Percentiles rank a stretch among this genome's conserved stretches.
phyloP scores from a whole-genome alignment of 257 asterid species.

The Nicotiana knightiana region DNA sequence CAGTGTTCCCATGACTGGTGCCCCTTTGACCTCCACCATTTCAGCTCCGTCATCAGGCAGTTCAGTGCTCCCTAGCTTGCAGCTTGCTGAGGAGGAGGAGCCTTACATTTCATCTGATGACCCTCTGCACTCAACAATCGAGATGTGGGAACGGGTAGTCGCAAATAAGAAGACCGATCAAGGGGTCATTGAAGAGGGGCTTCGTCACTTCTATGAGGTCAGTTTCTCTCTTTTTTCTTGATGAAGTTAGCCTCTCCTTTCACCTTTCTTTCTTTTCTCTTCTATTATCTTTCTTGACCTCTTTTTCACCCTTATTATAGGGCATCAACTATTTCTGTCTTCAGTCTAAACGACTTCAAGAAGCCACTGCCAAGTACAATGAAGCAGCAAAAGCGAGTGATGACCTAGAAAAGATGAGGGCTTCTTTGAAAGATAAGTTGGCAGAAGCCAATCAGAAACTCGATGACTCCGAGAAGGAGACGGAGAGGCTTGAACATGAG shows the following conservation, averaged over 20 bases:
- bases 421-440: neutral
- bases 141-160: neutral
- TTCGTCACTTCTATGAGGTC: neutral
- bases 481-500: neutral
- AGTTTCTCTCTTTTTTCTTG: neutral
- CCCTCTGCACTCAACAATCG: neutral
- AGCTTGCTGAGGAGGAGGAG: neutral
- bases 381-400: neutral
- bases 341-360: neutral
- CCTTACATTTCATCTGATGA: neutral
- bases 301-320: neutral
- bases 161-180: neutral
- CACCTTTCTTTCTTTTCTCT: neutral
- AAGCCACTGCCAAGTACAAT: neutral
- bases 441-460: neutral
- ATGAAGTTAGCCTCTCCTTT: neutral
- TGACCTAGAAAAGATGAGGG: neutral
- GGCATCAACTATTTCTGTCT: conserved; percentile 2
- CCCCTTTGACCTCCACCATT: neutral
- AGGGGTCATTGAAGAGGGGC: conserved; percentile 5
- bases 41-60: neutral
- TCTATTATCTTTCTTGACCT: neutral
- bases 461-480: neutral
- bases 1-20: neutral
- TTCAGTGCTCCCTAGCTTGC: neutral